Base-by-base conservation (phyloP, 805 yeast genomes). In the Hanseniaspora lachancei region DNA sequence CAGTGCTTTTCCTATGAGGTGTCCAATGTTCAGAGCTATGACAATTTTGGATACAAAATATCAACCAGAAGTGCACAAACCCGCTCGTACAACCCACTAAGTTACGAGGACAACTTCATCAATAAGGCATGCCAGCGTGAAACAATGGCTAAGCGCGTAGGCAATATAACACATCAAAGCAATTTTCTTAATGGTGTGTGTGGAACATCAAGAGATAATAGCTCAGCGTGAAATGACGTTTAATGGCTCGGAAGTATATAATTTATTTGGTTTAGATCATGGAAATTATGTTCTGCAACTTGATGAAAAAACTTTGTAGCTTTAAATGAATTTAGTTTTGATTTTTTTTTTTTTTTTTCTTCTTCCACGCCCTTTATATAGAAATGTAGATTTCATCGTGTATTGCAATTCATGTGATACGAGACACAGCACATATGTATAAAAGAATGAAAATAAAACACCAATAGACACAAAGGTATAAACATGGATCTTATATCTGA, bases 401-500 rank as follows among this genome's bases (percentile, higher is more conserved):
- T 32, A 32, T 13, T 32, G 2, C 35, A 15, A 8, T 32, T 32
- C 35, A 12, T 32, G 15, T 32, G 35, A 38, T 38, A 38, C 21
- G 12, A 5, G 16, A 38, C 2, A 9, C 10, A 38, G 20, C 18
- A 38, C 7, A 38, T 27, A n/a, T 27, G 18, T 6, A 13, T 7
- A 8, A n/a, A 29, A 43, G n/a, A 27, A 23, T 27, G n/a, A 44
- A n/a, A n/a, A 42, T n/a, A 15, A 23, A 42, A 43, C 10, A 27
- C 18, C 18, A 24, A 43, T 2, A 43, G 27, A 13, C 27, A 27
- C 12, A 2, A 18, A 13, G 5, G 32, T 9, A 21, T 20, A 34
- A 21, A 20, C 15, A 50, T 50, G 54, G 54, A 50, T 16, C 42
- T 50, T 35, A 50, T 50, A 50, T 42, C 54, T 16, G 54, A 50